Evolutionary conservation across 2,329 filamentous ascomycete species (phyloP), one percentile per base, ranked within the genome.

Genomic region (Fusarium scirpi): DNA sequence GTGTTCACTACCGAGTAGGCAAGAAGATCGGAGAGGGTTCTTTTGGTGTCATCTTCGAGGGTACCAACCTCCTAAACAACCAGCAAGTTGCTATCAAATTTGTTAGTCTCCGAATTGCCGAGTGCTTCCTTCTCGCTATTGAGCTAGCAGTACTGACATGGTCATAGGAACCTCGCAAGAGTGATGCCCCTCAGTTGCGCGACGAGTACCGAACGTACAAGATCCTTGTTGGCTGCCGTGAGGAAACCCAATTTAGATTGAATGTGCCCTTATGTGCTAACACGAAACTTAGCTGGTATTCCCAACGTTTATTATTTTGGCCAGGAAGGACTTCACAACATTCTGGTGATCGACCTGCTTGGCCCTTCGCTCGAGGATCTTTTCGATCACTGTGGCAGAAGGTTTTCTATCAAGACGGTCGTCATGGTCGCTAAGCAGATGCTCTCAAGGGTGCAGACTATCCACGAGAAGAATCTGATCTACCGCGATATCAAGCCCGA

Each of bases 1-100:
- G 96, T 80, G 96, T 99, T 74, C 96, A 99, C 85, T 99, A 99
- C 83, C 90, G 96, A 74, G 96, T 99, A 74, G 96, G 96, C 77
- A 98, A 98, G 89, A 99, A 99, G 86, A 98, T 99, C 76, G 96
- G 96, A 81, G 96, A 98, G 89, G 95, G 95, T 72, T 97, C 94
- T 41, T 98, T 98, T 79, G 95, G 95, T 86, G 96, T 98, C 76
- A 98, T 98, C 80, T 98, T 98, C 79, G 96, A 98, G 83, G 96
- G 96, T 75, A 98, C 94, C 78, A 99, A 99, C 82, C 88, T 99
- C 76, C 87, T 99, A 82, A 99, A 99, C 87, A 98, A 97, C 83
- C 96, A 98, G 82, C 94, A 98, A 84, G 95, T 99, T 70, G 96
- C 96, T 78, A 99, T 99, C 87, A 99, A 99, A 87, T 99, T 99